Conservation (phyloP, 1,284 basidiomycete species). For the Moniliella sp. region DNA sequence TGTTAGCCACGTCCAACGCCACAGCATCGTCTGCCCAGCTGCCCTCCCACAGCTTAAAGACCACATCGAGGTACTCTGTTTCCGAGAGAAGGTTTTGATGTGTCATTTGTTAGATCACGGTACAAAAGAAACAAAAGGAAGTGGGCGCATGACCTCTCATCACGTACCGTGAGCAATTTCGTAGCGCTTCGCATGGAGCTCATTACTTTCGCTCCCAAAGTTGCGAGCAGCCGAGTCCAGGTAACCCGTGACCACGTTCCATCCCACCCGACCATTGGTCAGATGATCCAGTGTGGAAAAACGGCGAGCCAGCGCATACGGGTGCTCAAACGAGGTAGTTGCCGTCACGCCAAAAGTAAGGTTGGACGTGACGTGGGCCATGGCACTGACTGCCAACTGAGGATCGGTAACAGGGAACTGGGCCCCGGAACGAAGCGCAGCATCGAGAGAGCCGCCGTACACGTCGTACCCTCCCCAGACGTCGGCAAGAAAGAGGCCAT, state of each 20-base stretch:
- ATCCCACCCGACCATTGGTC: slow-evolving; percentile 33
- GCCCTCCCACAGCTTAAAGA: slow-evolving; percentile 36
- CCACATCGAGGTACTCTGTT: slow-evolving; percentile 10
- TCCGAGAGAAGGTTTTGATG: too few relatives aligned
- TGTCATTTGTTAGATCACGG: too few relatives aligned
- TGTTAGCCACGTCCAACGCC: slow-evolving; percentile 8
- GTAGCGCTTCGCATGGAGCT: slow-evolving; percentile 19
- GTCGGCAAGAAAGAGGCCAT: slow-evolving; percentile 27
- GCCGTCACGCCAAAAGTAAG: slow-evolving; percentile 25
- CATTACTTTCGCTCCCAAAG: slow-evolving; percentile 19
- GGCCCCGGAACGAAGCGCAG: slow-evolving; percentile 15
- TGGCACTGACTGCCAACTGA: slow-evolving; percentile 14
- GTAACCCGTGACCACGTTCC: slow-evolving; percentile 34
- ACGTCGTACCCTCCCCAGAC: slow-evolving; percentile 26
- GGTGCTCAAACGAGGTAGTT: slow-evolving; percentile 27
- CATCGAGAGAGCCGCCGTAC: slow-evolving; percentile 14
- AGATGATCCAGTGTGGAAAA: slow-evolving; percentile 35
- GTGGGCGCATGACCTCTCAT: too few relatives aligned
- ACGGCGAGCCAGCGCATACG: slow-evolving; percentile 30
- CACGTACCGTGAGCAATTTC: slow-evolving; percentile 21
- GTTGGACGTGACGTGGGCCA: slow-evolving; percentile 18
- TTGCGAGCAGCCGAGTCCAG: slow-evolving; percentile 30
- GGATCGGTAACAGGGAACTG: slow-evolving; percentile 28
- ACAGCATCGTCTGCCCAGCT: slow-evolving; percentile 34
- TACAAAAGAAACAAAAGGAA: too few relatives aligned